Base-by-base conservation (phyloP, 2,329 filamentous ascomycete genomes). In the Fusarium annulatum region DNA sequence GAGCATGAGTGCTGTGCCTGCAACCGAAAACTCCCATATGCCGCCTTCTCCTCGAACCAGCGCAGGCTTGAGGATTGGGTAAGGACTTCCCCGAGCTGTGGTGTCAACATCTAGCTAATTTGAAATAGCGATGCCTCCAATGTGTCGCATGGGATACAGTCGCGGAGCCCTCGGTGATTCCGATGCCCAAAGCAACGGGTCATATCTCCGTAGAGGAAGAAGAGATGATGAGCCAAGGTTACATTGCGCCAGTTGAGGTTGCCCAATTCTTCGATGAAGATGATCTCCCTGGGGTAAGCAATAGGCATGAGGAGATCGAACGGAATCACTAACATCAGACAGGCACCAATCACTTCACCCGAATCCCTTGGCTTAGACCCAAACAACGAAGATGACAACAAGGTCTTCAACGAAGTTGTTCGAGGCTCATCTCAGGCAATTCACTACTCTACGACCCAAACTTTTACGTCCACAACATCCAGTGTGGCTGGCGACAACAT, bases 121-220 rank as follows among this genome's bases (percentile, higher is more conserved):
- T 26, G 7, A 3, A 7, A 28, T 19, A 84, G 83, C 72, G 73
- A 41, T 85, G 83, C 68, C 75, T 67, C 45, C 70, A 75, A 61
- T 85, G 83, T 59, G 76, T 74, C 15, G 81, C 79, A 7, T 85
- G 83, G 83, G 75, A 67, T 19, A 14, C 63, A 1, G 80, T 82
- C 2, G 82, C 83, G 43, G 83, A 84, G 39, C 79, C 79, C 2
- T 72, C 69, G 2, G 79, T 83, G 6, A 75, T 71, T 1, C 81
- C 82, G 0, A 60, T 66, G 0, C 77, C 78, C 1, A 72, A 82
- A 2, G 78, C 79, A 34, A 81, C 81, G 1, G 81, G 81, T 0
- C 81, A 83, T 36, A 65, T 81, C 16, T 82, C 81, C 1, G 49
- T 72, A 1, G 82, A 83, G 36, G 82, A 83, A 45, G 36, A 67